Percentiles rank a stretch among this genome's conserved stretches.
Conservation (phyloP, 805 yeast genomes). For the Komagataella pastoris region DNA sequence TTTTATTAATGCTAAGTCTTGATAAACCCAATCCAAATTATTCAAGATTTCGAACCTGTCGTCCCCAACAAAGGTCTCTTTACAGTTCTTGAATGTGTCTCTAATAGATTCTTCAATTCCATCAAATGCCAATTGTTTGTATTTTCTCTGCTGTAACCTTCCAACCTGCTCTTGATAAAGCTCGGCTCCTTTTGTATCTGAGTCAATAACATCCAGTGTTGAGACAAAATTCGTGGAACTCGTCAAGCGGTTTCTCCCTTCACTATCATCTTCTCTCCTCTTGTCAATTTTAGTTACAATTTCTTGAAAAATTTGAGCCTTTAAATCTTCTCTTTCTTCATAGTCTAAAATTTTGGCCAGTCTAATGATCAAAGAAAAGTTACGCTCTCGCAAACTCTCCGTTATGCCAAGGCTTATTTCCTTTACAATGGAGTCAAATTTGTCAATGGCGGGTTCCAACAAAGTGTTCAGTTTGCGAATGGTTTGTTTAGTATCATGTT, state of each 20-base stretch:
- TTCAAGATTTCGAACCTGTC: conserved; percentile 41
- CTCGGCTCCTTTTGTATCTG: neutral
- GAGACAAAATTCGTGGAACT: conserved; percentile 11
- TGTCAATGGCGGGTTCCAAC: conserved; percentile 30
- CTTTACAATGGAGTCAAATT: conserved; percentile 51
- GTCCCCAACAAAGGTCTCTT: conserved; percentile 31
- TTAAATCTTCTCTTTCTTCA: conserved; percentile 71
- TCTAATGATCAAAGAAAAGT: conserved; percentile 54
- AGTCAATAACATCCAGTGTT: neutral
- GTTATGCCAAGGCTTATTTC: conserved; percentile 57
- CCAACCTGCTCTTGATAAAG: conserved; percentile 9
- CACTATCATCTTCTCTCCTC: conserved; percentile 4
- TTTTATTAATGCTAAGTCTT: conserved; percentile 58
- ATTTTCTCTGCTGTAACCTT: conserved; percentile 39
- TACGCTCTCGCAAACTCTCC: conserved; percentile 61
- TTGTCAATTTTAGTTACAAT: conserved; percentile 4
- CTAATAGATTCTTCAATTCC: conserved; percentile 46
- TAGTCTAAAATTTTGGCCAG: conserved; percentile 64
- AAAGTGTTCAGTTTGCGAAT: conserved; percentile 43
- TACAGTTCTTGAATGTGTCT: conserved; percentile 58
- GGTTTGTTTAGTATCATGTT: conserved; percentile 56
- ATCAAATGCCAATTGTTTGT: conserved; percentile 45
- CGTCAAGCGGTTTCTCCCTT: conserved; percentile 10
- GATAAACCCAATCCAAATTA: conserved; percentile 71
- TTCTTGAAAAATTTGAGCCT: conserved; percentile 10